Evolutionary conservation across 768 basidiomycete species (phyloP), one percentile per base, ranked within the genome.

Genomic region (Floccularia luteovirens): DNA sequence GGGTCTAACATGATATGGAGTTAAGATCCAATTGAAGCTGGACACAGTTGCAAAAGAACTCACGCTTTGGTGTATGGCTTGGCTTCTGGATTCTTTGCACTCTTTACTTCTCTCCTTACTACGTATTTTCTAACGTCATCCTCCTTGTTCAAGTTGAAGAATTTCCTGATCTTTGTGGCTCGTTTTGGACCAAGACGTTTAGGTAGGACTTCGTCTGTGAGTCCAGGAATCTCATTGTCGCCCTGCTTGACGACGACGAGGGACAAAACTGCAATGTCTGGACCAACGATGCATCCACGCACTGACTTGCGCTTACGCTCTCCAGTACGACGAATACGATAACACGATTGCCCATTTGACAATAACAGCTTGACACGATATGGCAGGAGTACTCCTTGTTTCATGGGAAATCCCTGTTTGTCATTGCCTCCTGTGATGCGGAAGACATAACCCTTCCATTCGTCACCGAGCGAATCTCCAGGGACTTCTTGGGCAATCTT

Each of bases 251-350:
- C 90, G 53, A 99, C 84, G 60, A 93, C 82, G 48, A 93, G 71
- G 36, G 88, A 85, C 49, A 99, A 79, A 45, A 96, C 93, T 40
- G 91, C 85, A 53, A 98, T 96, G 64, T 99, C 93, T 57, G 90
- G 77, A 49, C 88, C 91, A 60, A 97, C 89, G 66, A 98, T 97
- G 75, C 92, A 96, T 24, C 94, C 94, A 47, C 94, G 88, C 46
- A 99, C 90, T 55, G 93, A 96, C 70, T 98, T 98, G 75, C 94
- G 88, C 76, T 89, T 92, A 68, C 94, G 89, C 70, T 99, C 93
- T 58, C 94, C 94, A 36, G 73, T 66, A 63, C 92, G 88, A 58
- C 92, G 88, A 50, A 73, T 63, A 54, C 94, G 90, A 78, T 89
- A 97, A 79, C 94, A 98, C 23, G 93, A 94, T 81, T 98, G 94